Evolutionary conservation across 164 flowering plant genomes (phyloP).

Genomic region (Akebia trifoliata): DNA sequence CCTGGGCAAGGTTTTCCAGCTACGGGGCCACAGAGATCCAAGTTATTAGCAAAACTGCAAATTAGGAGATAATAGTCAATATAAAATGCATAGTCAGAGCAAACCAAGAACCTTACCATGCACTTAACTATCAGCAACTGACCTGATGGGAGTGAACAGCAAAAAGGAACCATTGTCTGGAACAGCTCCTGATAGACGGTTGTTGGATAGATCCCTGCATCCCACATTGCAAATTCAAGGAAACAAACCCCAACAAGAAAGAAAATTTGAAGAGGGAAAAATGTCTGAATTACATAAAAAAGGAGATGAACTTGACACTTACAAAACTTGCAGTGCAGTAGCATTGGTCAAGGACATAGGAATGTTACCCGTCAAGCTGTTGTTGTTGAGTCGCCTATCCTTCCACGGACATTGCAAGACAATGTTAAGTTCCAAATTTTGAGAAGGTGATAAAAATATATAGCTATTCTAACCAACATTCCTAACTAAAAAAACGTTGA

Average conservation of each 20-base stretch:
- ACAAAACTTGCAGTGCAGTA: constrained; percentile 56
- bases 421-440: constrained; percentile 15
- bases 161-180: constrained; percentile 70
- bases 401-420: constrained; percentile 26
- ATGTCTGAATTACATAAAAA: too few relatives aligned
- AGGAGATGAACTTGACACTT: constrained; percentile 24
- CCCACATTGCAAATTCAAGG: not conserved
- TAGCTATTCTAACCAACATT: not conserved
- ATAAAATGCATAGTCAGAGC: not conserved
- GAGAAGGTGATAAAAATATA: too few relatives aligned
- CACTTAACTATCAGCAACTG: not conserved
- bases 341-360: constrained; percentile 51
- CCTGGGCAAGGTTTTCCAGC: constrained; percentile 63
- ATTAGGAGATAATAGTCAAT: constrained; percentile 8
- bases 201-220: constrained; percentile 67
- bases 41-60: constrained; percentile 80
- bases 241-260: too few relatives aligned
- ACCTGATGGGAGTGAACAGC: constrained; percentile 68
- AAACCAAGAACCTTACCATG: not conserved
- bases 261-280: too few relatives aligned
- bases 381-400: constrained; percentile 74
- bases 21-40: constrained; percentile 44
- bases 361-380: constrained; percentile 48
- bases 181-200: constrained; percentile 42
- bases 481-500: not conserved